Percentiles rank a stretch among this genome's conserved stretches.
Conservation (phyloP, 202 grass and related monocot genomes). For the Zizania palustris region DNA sequence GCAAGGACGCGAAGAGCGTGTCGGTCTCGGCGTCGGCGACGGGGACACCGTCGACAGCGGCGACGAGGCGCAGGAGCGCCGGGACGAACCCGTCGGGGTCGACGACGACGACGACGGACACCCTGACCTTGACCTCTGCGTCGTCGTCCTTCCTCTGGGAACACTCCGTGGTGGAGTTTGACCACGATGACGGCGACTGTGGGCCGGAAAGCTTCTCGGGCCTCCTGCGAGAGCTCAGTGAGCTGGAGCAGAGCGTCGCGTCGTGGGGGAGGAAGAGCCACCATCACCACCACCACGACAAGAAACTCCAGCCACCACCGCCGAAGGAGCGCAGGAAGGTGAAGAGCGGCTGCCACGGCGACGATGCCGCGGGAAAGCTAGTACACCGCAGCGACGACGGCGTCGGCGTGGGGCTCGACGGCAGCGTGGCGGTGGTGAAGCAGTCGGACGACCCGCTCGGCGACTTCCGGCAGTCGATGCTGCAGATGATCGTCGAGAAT, state of each 20-base stretch:
- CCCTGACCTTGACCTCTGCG: slow-evolving; percentile 41
- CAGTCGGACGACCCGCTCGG: slow-evolving; percentile 70
- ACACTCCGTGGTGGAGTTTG: slow-evolving; percentile 35
- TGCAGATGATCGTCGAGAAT: slow-evolving; percentile 88
- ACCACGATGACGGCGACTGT: background rate
- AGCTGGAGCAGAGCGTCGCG: slow-evolving; percentile 76
- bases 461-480: slow-evolving; percentile 90
- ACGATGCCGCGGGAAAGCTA: background rate
- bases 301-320: slow-evolving; percentile 7
- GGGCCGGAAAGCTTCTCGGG: slow-evolving; percentile 59
- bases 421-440: slow-evolving; percentile 79
- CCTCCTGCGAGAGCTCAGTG: slow-evolving; percentile 74
- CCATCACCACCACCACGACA: background rate
- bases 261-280: slow-evolving; percentile 50
- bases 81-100: slow-evolving; percentile 34
- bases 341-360: slow-evolving; percentile 2
- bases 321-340: slow-evolving; percentile 10
- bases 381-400: background rate
- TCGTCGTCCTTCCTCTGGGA: slow-evolving; percentile 55
- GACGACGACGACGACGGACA: slow-evolving; percentile 48
- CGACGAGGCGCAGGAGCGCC: slow-evolving; percentile 22
- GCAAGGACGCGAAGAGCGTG: slow-evolving; percentile 75
- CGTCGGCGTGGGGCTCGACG: slow-evolving; percentile 40
- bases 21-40: slow-evolving; percentile 43
- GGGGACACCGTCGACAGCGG: slow-evolving; percentile 23